Evolutionary conservation across 768 basidiomycete species (phyloP), one percentile per base, ranked within the genome.

Genomic region (Cytidiella melzeri): DNA sequence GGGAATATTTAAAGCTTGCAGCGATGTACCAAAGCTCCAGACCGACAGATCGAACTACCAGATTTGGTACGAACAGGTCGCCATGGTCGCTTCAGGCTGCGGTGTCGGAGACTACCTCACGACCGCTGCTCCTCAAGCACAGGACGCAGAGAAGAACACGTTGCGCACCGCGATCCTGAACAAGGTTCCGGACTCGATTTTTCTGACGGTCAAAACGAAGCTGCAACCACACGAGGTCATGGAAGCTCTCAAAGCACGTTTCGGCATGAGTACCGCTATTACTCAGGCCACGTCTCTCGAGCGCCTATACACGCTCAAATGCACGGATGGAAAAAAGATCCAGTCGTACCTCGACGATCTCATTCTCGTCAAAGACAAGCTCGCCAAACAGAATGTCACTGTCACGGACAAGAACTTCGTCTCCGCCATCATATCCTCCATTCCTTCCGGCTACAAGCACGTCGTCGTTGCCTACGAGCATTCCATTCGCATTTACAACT

Each of bases 181-280:
- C 1, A 41, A 42, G 19, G 3, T 49, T 3, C 48, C 48, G 11
- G 48, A 49, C 21, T 25, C 48, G 9, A 41, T 49, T 24, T 49
- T 49, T 13, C 21, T 28, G 39, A 41, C 21, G 3, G 30, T 34
- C 9, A 25, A 27, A 24, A 15, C 18, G 11, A 38, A 38, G 23
- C 18, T 25, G n/a, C 40, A 34, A 15, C 30, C 30, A 34, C 15
- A 7, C 30, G 15, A 49, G 7, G 27, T 49, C 26, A 49, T 49
- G 13, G 20, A 24, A 12, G 48, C 40, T 19, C n/a, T 49, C 18
- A 25, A 27, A 27, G 10, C 12, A 2, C 40, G 40, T 19, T 49
- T 49, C 23, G 48, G 48, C 9, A 38, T 41, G 48, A 13, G 9
- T 18, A 49, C 48, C 24, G 19, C 41, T 15, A 11, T 34, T 10